These are phyloP conservation scores for Kodamaea fukazawae DNA, from an alignment of 805 yeast species.

Conservation along the genomic window DNA sequence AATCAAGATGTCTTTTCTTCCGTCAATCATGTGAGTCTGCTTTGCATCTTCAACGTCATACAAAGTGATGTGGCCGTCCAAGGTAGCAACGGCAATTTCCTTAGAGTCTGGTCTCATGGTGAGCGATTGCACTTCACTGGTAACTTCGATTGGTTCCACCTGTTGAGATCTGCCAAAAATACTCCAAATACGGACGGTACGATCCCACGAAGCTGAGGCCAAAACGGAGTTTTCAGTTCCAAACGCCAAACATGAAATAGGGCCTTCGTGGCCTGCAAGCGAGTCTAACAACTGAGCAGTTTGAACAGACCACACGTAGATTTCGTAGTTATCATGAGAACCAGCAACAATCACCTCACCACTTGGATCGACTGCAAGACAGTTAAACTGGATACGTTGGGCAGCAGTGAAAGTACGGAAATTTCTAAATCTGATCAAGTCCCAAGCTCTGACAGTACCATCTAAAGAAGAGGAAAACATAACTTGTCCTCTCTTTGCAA, in stretches of 20 bases:
- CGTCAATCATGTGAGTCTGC: constrained; percentile 82
- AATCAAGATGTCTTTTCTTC: constrained; percentile 77
- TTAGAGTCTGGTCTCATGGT: constrained; percentile 92
- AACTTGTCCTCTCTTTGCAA: constrained; percentile 88
- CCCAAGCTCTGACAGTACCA: constrained; percentile 98
- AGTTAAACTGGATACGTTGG: constrained; percentile 78
- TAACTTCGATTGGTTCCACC: constrained; percentile 87
- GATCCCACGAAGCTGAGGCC: constrained; percentile 96
- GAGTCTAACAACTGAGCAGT: constrained; percentile 88
- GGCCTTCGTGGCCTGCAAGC: constrained; percentile 92
- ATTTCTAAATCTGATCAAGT: constrained; percentile 85
- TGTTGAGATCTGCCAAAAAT: constrained; percentile 82
- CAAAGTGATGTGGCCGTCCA: constrained; percentile 81
- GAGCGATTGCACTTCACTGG: constrained; percentile 77
- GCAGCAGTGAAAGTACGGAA: constrained; percentile 94
- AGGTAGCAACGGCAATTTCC: constrained; percentile 80
- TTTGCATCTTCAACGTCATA: constrained; percentile 82
- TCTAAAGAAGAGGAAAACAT: constrained; percentile 88
- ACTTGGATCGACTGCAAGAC: constrained; percentile 92
- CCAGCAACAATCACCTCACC: constrained; percentile 98
- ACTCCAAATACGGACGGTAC: constrained; percentile 89
- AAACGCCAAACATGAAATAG: constrained; percentile 82
- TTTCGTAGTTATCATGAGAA: constrained; percentile 82
- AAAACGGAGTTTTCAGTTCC: constrained; percentile 73
- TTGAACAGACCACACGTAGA: constrained; percentile 96